Base-by-base conservation (phyloP, 768 basidiomycete species). In the Tylopilus subfusipes region DNA sequence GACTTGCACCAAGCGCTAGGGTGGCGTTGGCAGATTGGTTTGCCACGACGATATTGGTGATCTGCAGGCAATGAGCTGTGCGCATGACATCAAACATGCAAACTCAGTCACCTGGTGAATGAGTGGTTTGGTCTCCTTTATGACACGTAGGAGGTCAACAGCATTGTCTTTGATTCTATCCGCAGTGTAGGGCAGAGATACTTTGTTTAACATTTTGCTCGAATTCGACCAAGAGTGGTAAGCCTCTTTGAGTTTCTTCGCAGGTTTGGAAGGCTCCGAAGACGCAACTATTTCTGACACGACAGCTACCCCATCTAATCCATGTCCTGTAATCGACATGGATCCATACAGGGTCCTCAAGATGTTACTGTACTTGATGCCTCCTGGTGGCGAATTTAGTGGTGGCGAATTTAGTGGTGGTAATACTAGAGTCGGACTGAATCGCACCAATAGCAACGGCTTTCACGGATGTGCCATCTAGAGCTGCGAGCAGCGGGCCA, bases 11-110 rank as follows among this genome's bases (percentile, higher is more conserved):
- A 5, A 97, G 64, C 0, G 93, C 91, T 7, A 98, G 78, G 2
- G 93, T 96, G 2, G 88, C 80, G 65, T 96, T 97, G 21, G 93
- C 93, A 5, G 88, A 90, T 73, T 95, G 93, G 19, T 85, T 94
- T 19, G 85, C 82, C 29, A 93, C 92, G 16, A 97, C 93, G 19
- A 78, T 84, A 64, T 96, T 93, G 5, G 93, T 95, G 55, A 96
- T 93, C 91, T 94, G 51, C 5, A 21, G 29, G 45, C 22, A 40
- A 30, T 57, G 48, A 56, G 58, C 8, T 0, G 1, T 21, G 40
- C 16, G 12, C 44, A 30, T 14, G 29, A 50, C 16, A 9, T 14
- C 22, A 48, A 18, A 14, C 5, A 18, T 2, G 24, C 3, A 24
- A 48, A 21, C 16, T 13, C 9, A 22, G n/a, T 22, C 27, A 86